phyloP scores from a whole-genome alignment of 768 basidiomycete genomes.

The Sistotremastrum niveocremeum region DNA sequence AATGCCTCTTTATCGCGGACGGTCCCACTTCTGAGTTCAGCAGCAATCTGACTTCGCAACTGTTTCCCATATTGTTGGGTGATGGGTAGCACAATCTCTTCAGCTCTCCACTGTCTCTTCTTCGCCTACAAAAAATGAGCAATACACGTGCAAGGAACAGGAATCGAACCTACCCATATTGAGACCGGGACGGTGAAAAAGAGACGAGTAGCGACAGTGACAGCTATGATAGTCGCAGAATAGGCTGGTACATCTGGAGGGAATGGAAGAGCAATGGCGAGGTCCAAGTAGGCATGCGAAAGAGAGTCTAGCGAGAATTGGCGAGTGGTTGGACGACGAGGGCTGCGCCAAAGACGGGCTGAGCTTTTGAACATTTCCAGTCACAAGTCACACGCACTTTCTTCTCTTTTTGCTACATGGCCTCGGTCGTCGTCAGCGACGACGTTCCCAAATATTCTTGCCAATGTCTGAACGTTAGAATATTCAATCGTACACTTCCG shows the following conservation, averaged over 20 bases:
- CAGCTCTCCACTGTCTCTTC: slow-evolving; percentile 42
- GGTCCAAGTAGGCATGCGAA: slow-evolving; percentile 59
- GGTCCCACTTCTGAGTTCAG: slow-evolving; percentile 5
- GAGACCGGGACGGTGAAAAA: slow-evolving; percentile 52
- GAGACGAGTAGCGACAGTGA: slow-evolving; percentile 47
- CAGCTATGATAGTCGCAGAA: slow-evolving; percentile 60
- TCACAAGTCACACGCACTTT: too few species aligned
- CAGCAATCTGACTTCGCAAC: slow-evolving; percentile 5
- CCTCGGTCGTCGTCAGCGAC: background rate
- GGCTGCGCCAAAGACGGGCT: background rate
- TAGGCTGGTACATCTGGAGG: slow-evolving; percentile 58
- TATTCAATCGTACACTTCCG: slow-evolving; percentile 24
- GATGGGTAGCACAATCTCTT: slow-evolving; percentile 47
- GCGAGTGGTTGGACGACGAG: too few species aligned
- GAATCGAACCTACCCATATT: slow-evolving; percentile 48
- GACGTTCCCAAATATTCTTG: slow-evolving; percentile 34
- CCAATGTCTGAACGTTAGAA: slow-evolving; percentile 58
- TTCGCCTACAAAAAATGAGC: slow-evolving; percentile 34
- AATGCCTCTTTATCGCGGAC: slow-evolving; percentile 9
- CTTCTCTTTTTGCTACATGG: too few species aligned
- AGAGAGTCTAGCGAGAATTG: slow-evolving; percentile 12
- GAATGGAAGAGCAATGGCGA: slow-evolving; percentile 60
- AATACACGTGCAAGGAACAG: background rate
- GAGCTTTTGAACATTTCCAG: too few species aligned
- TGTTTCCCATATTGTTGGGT: slow-evolving; percentile 23